Conservation (phyloP, 192 early-diverging fungal species). For the Coemansia umbellata region DNA sequence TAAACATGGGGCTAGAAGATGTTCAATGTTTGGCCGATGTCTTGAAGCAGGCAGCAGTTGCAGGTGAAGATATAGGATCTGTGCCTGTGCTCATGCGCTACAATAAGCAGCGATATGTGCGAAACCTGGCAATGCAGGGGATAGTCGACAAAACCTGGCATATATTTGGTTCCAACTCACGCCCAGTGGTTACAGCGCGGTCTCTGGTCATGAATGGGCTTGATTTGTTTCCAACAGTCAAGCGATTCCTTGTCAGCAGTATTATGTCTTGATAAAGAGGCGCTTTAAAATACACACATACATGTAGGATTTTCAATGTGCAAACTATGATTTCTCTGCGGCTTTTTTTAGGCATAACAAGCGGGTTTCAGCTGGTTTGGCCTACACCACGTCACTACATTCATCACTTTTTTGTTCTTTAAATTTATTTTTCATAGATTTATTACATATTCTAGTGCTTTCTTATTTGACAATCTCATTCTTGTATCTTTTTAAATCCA, state of each 20-base stretch:
- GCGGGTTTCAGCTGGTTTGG: too few species aligned
- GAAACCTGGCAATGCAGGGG: conserved; percentile 81
- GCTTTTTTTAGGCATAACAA: too few species aligned
- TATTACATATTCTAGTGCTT: neutral
- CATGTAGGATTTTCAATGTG: too few species aligned
- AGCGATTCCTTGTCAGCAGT: conserved; percentile 38
- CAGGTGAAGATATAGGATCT: conserved; percentile 80
- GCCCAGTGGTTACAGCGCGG: conserved; percentile 62
- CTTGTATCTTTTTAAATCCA: neutral
- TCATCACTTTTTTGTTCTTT: neutral
- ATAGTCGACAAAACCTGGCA: conserved; percentile 77
- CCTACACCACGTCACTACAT: too few species aligned
- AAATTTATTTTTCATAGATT: neutral
- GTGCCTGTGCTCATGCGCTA: conserved; percentile 75
- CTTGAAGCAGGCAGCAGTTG: conserved; percentile 59
- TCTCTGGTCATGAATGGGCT: conserved; percentile 69
- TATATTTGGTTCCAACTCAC: conserved; percentile 66
- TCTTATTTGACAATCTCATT: neutral
- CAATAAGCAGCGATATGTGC: conserved; percentile 73
- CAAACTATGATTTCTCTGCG: too few species aligned
- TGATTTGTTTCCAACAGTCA: conserved; percentile 63
- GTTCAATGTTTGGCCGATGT: conserved; percentile 64
- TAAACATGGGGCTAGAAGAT: conserved; percentile 91
- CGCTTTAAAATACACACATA: neutral
- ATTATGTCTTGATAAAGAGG: conserved; percentile 8